Base-by-base conservation (phyloP, 2,329 filamentous ascomycete genomes). In the Aureobasidium sp. region DNA sequence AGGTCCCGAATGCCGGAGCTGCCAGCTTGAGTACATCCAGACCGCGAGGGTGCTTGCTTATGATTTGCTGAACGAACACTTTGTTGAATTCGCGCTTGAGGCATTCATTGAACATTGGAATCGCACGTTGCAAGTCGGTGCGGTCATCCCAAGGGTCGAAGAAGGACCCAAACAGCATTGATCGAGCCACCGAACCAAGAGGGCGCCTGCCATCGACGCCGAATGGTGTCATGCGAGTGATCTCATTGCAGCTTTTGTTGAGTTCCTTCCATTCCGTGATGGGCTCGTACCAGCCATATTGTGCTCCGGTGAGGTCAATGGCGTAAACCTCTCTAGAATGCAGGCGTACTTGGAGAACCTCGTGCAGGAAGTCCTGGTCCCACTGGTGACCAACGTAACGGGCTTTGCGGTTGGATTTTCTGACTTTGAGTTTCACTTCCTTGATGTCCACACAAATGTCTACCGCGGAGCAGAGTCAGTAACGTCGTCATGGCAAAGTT, bases 291-390 rank as follows among this genome's bases (percentile, higher is more conserved):
- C 53, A 61, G n/a, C 65, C 65, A 30, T 62, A 66, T 58, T 68
- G 66, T 1, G 64, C 62, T 3, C 66, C 65, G 25, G 63, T 53
- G 7, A 64, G 13, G 21, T 68, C 66, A 2, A 67, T 10, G 2
- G 61, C 62, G 47, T 63, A 67, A 3, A 2, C 13, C 25, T 63
- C 59, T n/a, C 47, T 50, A 29, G 64, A 61, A 14, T 32, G 48
- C 21, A 64, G 55, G 13, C 21, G 42, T 14, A 65, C 36, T 5
- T 49, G 39, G 7, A 65, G 8, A 27, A 66, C 34, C 5, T 49
- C n/a, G 37, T 67, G 64, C 1, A n/a, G 29, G 5, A 7, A 53
- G 36, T 50, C 25, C 10, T 3, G 13, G 10, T 59, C 11, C 57
- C 44, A 49, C 32, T 32, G 27, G 13, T 27, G 2, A 16, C 21